Conservation (phyloP, 352 stramenopile species). For the Phytophthora vignae region DNA sequence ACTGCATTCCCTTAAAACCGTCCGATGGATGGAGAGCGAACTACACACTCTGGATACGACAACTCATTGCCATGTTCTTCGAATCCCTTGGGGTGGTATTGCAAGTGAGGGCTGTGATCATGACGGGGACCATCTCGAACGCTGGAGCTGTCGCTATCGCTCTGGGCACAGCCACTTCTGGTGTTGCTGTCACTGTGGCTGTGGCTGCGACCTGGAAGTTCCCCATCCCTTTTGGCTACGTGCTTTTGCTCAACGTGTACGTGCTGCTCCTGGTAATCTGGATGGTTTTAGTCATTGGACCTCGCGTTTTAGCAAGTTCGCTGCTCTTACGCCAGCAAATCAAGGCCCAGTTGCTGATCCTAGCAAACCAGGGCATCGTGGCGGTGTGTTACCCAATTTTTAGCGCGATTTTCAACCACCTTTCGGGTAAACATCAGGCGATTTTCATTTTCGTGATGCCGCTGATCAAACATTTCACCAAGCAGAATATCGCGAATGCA, state of each 20-base stretch:
- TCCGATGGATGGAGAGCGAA: slow-evolving; percentile 8
- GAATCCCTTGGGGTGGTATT: slow-evolving; percentile 4
- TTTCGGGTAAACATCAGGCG: slow-evolving; percentile 6
- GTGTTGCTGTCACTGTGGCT: slow-evolving; percentile 10
- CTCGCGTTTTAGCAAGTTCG: neutral
- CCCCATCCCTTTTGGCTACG: slow-evolving; percentile 24
- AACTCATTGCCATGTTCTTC: slow-evolving; percentile 10
- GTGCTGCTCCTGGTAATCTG: slow-evolving; percentile 10
- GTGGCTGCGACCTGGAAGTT: slow-evolving; percentile 11
- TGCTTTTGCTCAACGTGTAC: slow-evolving; percentile 8
- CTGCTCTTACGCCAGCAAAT: slow-evolving; percentile 13
- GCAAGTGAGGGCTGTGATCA: slow-evolving; percentile 16
- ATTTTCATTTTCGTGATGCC: slow-evolving; percentile 22
- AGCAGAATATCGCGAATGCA: slow-evolving; percentile 26
- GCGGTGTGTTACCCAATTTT: slow-evolving; percentile 26
- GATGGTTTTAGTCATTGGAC: slow-evolving; percentile 12
- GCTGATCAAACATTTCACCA: slow-evolving; percentile 31
- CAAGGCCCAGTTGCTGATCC: slow-evolving; percentile 19
- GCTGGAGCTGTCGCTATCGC: slow-evolving; percentile 6
- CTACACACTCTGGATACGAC: slow-evolving; percentile 14
- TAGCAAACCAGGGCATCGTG: slow-evolving; percentile 23
- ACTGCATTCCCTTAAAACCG: slow-evolving; percentile 32
- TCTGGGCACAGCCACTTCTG: slow-evolving; percentile 1
- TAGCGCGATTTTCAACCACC: slow-evolving; percentile 24
- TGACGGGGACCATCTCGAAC: slow-evolving; percentile 16